Percentiles rank a stretch among this genome's conserved stretches.
These are phyloP conservation scores for Selaginella tamariscina DNA, from an alignment of 75 land plant genomes.

Conservation along the genomic window DNA sequence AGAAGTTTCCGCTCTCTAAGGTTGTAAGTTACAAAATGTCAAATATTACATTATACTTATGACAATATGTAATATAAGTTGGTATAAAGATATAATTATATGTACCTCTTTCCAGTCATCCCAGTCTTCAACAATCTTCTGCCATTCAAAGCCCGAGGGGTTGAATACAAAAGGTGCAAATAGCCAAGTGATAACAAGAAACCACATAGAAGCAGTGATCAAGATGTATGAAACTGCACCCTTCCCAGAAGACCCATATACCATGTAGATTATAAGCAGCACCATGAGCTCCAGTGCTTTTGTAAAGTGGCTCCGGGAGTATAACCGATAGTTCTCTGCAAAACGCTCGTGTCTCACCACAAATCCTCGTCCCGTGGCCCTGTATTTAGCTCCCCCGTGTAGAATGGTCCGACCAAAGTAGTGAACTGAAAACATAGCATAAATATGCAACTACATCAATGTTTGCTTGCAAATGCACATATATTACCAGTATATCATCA, in stretches of 20 bases:
- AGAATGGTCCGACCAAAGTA: neutral
- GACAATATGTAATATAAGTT: no score
- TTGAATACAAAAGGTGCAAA: slow-evolving; percentile 11
- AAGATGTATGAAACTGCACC: slow-evolving; percentile 28
- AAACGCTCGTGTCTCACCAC: neutral
- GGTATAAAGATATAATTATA: no score
- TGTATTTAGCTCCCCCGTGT: slow-evolving; percentile 4
- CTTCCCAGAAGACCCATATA: neutral
- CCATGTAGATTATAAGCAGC: slow-evolving; percentile 1
- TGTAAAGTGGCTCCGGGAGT: slow-evolving; percentile 3
- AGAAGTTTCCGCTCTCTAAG: no score
- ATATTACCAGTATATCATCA: no score
- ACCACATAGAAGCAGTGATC: slow-evolving; percentile 12
- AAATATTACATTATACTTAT: no score
- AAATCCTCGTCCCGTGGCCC: slow-evolving; percentile 7
- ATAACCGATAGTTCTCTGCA: slow-evolving; percentile 7
- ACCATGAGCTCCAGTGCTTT: slow-evolving; percentile 1
- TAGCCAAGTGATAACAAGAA: neutral
- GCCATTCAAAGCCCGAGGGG: slow-evolving; percentile 9
- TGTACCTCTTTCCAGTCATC: no score
- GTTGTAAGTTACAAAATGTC: no score
- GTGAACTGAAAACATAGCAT: no score
- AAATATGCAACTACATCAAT: no score
- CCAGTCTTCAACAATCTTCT: slow-evolving; percentile 12
- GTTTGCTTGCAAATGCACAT: no score